A percentile compares a stretch with the other conserved stretches of the same genome.
phyloP scores from a whole-genome alignment of 2,329 filamentous ascomycete species.

The Stagonosporopsis chrysanthemi region DNA sequence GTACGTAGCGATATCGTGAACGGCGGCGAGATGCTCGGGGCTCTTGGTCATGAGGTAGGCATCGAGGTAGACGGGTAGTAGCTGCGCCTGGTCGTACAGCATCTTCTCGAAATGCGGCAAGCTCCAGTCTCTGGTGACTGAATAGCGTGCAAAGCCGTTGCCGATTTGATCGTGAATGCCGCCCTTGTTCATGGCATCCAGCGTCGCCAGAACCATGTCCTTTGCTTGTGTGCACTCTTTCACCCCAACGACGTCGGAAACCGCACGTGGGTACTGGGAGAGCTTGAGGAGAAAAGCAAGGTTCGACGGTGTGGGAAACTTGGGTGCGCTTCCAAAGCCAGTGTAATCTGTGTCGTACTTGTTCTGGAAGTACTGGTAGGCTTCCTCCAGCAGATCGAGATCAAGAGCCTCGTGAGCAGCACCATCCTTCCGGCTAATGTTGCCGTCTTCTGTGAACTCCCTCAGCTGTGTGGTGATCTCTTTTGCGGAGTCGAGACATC shows the following conservation, averaged over 20 bases:
- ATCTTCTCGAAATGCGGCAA: constrained; percentile 98
- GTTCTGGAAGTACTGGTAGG: constrained; percentile 61
- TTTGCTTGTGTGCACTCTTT: constrained; percentile 76
- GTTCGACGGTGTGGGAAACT: constrained; percentile 89
- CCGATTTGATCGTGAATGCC: constrained; percentile 79
- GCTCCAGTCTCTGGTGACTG: constrained; percentile 90
- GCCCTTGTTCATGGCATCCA: constrained; percentile 78
- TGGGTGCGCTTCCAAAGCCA: constrained; percentile 79
- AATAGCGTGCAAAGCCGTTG: constrained; percentile 83
- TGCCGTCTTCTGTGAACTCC: constrained; percentile 90
- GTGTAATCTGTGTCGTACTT: constrained; percentile 32
- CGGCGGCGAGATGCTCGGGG: constrained; percentile 76
- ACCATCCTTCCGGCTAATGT: constrained; percentile 57
- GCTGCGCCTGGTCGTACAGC: constrained; percentile 88
- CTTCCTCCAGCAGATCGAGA: constrained; percentile 89
- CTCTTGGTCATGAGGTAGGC: constrained; percentile 76
- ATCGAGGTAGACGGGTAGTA: constrained; percentile 84
- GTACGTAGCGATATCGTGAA: constrained; percentile 87
- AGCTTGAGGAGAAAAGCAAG: constrained; percentile 82
- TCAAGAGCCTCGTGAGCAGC: constrained; percentile 75
- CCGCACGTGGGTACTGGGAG: constrained; percentile 71
- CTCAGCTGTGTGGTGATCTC: constrained; percentile 82
- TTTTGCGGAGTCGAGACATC: constrained; percentile 82
- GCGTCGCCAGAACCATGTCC: constrained; percentile 80
- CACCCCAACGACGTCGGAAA: constrained; percentile 86